Base-by-base conservation (phyloP, 2,329 filamentous ascomycete species). In the Colletotrichum falcatum region DNA sequence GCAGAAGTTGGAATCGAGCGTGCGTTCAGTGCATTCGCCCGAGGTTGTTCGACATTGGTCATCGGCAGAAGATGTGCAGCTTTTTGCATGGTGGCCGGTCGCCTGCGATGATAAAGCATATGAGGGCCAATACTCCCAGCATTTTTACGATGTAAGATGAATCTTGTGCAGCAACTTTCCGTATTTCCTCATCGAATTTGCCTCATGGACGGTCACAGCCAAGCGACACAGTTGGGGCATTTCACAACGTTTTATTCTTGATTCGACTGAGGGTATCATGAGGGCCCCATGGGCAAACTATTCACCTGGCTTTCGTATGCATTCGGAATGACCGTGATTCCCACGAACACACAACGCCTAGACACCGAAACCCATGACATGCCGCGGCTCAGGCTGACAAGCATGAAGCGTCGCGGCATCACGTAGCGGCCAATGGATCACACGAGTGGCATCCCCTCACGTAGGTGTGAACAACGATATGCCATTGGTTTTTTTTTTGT, bases 401-500 rank as follows among this genome's bases (percentile, higher is more conserved):
- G 35, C 67, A n/a, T 51, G 28, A 51, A 56, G 56, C 51, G 37
- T 42, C 35, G 58, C 53, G 58, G 37, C 44, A 46, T 53, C 58
- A 44, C 35, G 35, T 33, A 59, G 9, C 26, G 46, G 44, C 68
- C 64, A 56, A 53, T 53, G 64, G 37, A 64, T 53, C 68, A 58
- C 64, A 71, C 53, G 35, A 37, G 68, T 37, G 56, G 46, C 59
- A 61, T 59, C 37, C 56, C 64, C 35, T 53, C 64, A 35, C 54
- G 46, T 30, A 54, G 59, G 59, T 48, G 51, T 54, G 60, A 60
- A 71, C 65, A 49, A 64, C 58, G 69, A 69, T 61, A 46, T 73
- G 72, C 60, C 72, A 73, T 71, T 66, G 69, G 70, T 55, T 62
- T 62, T 55, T 62, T 67, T 65, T 62, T 70, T 69, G 62, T 73